A percentile compares a stretch with the other conserved stretches of the same genome.
Evolutionary conservation across 495 filamentous ascomycete genomes (phyloP).

Genomic region (Talaromyces nanjingensis): DNA sequence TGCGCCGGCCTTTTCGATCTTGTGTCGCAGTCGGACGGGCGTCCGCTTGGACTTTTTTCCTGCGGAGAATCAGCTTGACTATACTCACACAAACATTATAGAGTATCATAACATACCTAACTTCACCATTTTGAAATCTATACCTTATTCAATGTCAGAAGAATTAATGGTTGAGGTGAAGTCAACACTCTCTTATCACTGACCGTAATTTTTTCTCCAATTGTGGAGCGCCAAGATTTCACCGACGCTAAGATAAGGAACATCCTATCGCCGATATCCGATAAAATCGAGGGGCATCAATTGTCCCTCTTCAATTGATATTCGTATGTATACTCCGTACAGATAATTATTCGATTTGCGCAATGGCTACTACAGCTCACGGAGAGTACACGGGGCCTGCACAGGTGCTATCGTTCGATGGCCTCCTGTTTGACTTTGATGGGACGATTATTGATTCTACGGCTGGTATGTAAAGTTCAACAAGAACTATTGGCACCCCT

Average conservation of each 20-base stretch:
- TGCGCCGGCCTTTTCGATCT: conserved; percentile 89
- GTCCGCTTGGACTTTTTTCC: conserved; percentile 92
- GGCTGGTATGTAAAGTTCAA: conserved; percentile 24
- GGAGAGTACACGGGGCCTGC: conserved; percentile 53
- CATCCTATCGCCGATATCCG: conserved; percentile 35
- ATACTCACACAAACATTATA: background rate
- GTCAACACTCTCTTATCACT: background rate
- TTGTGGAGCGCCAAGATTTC: conserved; percentile 31
- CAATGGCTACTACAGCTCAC: conserved; percentile 24
- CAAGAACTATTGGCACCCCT: background rate
- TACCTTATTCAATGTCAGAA: background rate
- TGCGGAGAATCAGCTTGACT: conserved; percentile 23
- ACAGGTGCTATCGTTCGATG: conserved; percentile 59
- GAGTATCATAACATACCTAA: conserved; percentile 32
- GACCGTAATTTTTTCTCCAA: background rate
- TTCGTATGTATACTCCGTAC: background rate
- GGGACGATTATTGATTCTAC: conserved; percentile 48
- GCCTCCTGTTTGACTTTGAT: conserved; percentile 88
- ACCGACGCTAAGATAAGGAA: conserved; percentile 38
- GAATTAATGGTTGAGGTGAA: conserved; percentile 13
- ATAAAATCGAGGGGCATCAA: conserved; percentile 6
- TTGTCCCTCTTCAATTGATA: background rate
- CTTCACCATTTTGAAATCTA: conserved; percentile 36
- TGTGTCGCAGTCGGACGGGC: conserved; percentile 82
- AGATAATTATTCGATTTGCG: background rate